Evolutionary conservation across 805 yeast genomes (phyloP), one percentile per base, ranked within the genome.

Genomic region (Lipomyces lipofer): DNA sequence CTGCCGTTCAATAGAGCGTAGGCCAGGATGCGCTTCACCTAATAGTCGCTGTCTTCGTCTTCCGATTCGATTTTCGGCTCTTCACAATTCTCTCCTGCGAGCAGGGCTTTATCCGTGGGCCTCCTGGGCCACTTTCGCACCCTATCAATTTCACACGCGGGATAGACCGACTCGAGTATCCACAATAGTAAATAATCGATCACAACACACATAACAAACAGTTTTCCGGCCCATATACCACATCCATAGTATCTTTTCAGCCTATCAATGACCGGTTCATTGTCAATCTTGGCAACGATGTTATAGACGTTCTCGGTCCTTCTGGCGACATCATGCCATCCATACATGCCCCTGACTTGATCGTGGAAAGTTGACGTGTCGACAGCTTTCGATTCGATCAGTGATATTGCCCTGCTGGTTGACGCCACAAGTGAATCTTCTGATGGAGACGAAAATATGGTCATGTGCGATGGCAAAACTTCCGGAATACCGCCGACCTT

Each of bases 401-500:
- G 68, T 1, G 73, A 68, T 10, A 92, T 86, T 0, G 96, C 98
- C n/a, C 74, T 69, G 36, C 83, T 69, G 0, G 92, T 81, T 6
- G 91, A 86, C 2, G 77, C 79, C 1, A 86, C 88, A 39, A 94
- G 71, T 1, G 94, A 83, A 54, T 87, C 88, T 48, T 88, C 97
- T 2, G 92, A 87, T 0, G 97, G 95, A 13, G 83, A 78, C 0
- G 98, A 91, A 70, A 87, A 94, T 1, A 86, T 85, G 0, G 96
- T 90, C 98, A 94, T 94, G 64, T 90, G 87, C 22, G 78, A 77
- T 0, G 99, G 99, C 35, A 94, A 71, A 3, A 94, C 98, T 67
- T 94, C 99, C 0, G 97, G 97, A 36, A 94, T 91, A 4, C 99
- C 99, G 10, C 99, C 99, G 0, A 94, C 99, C 54, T 83, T 82